A percentile compares a stretch with the other conserved stretches of the same genome.
Evolutionary conservation across 805 yeast species (phyloP).

Genomic region (Kurtzmaniella fragi): DNA sequence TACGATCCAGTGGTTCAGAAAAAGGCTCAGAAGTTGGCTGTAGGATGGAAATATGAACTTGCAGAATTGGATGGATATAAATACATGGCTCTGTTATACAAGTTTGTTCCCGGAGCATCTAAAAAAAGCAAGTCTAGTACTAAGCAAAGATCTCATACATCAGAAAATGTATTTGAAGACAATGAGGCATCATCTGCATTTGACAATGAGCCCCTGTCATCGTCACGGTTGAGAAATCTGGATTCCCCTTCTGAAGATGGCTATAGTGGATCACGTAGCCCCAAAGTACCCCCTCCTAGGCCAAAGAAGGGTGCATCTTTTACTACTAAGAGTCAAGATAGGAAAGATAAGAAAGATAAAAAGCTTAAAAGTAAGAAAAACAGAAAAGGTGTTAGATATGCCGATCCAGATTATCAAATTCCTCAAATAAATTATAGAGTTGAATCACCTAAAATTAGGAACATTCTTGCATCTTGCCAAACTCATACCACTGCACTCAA

Average conservation of each 20-base stretch:
- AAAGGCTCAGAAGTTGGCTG: conserved; percentile 46
- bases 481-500: conserved; percentile 65
- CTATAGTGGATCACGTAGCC: background rate
- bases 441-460: conserved; percentile 69
- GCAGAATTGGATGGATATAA: conserved; percentile 43
- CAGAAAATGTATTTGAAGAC: conserved; percentile 7
- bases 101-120: conserved; percentile 33
- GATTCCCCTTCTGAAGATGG: no score
- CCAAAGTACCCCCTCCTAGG: conserved; percentile 3
- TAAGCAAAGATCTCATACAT: no score
- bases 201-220: background rate
- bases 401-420: conserved; percentile 51
- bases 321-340: conserved; percentile 4
- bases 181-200: background rate
- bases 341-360: background rate
- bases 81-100: conserved; percentile 44
- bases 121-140: conserved; percentile 6
- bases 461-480: conserved; percentile 68
- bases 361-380: conserved; percentile 5
- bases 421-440: conserved; percentile 64
- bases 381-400: conserved; percentile 21
- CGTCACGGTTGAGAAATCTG: background rate
- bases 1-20: conserved; percentile 39
- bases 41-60: conserved; percentile 65
- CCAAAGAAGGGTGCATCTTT: conserved; percentile 16